Percentiles rank a stretch among this genome's conserved stretches.
phyloP scores from a whole-genome alignment of 768 basidiomycete genomes.

The Psilocybe sp. region DNA sequence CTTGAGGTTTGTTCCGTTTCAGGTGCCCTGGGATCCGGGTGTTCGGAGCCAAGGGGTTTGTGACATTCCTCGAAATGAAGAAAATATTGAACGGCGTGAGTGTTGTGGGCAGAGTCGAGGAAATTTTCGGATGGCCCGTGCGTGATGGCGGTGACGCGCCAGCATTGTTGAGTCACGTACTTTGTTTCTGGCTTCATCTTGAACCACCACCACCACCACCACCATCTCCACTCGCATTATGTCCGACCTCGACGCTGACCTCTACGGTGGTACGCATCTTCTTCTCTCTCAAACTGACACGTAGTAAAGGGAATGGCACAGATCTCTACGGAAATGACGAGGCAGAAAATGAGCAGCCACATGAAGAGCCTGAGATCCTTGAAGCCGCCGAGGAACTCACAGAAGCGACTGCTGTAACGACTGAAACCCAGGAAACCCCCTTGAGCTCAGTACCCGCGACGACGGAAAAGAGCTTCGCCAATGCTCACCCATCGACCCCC shows the following conservation, averaged over 20 bases:
- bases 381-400: constrained; percentile 11
- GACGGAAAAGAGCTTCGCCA: constrained; percentile 15
- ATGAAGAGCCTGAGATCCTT: constrained; percentile 19
- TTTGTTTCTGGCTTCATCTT: constrained; percentile 19
- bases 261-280: constrained; percentile 74
- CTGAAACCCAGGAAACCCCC: constrained; percentile 10
- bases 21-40: background rate
- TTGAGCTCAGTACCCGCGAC: constrained; percentile 10
- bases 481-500: constrained; percentile 19
- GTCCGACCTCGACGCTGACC: constrained; percentile 86
- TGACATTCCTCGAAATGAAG: no score
- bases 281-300: background rate
- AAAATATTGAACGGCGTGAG: no score
- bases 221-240: constrained; percentile 39
- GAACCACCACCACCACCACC: constrained; percentile 26
- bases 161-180: constrained; percentile 1
- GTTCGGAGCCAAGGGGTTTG: no score
- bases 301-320: constrained; percentile 19
- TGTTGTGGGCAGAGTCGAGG: background rate
- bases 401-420: constrained; percentile 14
- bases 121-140: constrained; percentile 21
- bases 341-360: constrained; percentile 45
- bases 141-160: constrained; percentile 16
- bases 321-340: constrained; percentile 80
- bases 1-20: constrained; percentile 6